These are phyloP conservation scores for Talaromyces albobiverticillius DNA, from an alignment of 2,329 filamentous ascomycete genomes.

Conservation along the genomic window DNA sequence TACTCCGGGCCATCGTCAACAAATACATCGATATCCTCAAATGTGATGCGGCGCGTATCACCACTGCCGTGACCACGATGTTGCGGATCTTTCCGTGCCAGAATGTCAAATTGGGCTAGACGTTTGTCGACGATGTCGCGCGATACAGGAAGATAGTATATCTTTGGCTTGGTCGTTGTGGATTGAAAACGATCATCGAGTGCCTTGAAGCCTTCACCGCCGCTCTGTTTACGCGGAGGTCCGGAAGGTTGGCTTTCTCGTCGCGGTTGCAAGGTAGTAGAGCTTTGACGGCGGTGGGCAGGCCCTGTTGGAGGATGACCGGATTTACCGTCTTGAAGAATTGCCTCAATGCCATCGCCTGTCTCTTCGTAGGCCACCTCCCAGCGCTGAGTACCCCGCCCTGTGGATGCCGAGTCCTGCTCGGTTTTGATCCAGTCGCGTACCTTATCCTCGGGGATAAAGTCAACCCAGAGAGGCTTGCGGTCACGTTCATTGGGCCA, in stretches of 20 bases:
- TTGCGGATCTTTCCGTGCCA: constrained; percentile 38
- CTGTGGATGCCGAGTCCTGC: constrained; percentile 47
- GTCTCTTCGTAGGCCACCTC: constrained; percentile 68
- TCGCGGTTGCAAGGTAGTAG: constrained; percentile 19
- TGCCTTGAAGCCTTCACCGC: constrained; percentile 50
- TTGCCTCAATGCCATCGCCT: constrained; percentile 56
- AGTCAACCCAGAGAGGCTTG: constrained; percentile 84
- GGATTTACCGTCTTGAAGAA: constrained; percentile 49
- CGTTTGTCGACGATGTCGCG: constrained; percentile 63
- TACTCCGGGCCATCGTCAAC: constrained; percentile 72
- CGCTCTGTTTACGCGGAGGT: constrained; percentile 16
- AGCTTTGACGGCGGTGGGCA: constrained; percentile 25
- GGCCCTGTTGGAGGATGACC: constrained; percentile 23
- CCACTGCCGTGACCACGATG: constrained; percentile 40
- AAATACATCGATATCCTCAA: constrained; percentile 63
- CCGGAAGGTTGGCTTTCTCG: constrained; percentile 23
- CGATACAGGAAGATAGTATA: constrained; percentile 66
- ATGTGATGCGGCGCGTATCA: constrained; percentile 68
- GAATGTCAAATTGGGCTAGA: constrained; percentile 56
- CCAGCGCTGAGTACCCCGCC: constrained; percentile 55
- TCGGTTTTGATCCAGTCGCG: constrained; percentile 72
- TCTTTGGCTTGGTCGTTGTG: constrained; percentile 60
- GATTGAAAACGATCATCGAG: constrained; percentile 60
- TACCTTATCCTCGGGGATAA: constrained; percentile 73
- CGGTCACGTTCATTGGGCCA: constrained; percentile 87